Percentiles rank a stretch among this genome's conserved stretches.
phyloP scores from a whole-genome alignment of 148 eudicot species.

The Fallopia convolvulus region DNA sequence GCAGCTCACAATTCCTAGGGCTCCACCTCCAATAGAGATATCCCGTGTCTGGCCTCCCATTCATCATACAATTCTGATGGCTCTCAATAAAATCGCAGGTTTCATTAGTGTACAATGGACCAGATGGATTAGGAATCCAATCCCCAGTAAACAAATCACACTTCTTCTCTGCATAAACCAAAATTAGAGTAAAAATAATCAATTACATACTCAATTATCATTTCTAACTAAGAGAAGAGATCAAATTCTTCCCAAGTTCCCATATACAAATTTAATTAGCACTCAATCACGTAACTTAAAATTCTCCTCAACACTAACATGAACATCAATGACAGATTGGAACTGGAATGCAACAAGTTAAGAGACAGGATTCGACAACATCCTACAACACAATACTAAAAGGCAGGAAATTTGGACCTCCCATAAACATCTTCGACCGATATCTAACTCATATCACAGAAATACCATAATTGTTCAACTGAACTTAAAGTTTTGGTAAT shows the following conservation, averaged over 20 bases:
- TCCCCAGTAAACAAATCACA: constrained; percentile 69
- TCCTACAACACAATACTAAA: neutral
- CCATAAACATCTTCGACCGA: neutral
- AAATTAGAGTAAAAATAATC: neutral
- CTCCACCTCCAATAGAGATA: constrained; percentile 81
- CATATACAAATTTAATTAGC: neutral
- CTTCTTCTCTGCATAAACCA: constrained; percentile 26
- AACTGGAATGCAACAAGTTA: neutral
- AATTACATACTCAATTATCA: neutral
- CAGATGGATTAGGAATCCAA: constrained; percentile 58
- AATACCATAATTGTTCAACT: neutral
- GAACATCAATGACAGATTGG: neutral
- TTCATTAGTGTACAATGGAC: constrained; percentile 63
- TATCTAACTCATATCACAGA: neutral
- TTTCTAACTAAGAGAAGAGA: neutral
- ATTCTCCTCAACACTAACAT: neutral
- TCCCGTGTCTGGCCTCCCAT: constrained; percentile 73
- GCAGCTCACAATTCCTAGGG: constrained; percentile 61
- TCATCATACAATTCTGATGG: constrained; percentile 72
- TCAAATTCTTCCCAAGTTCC: neutral
- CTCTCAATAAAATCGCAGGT: constrained; percentile 55
- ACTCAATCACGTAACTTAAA: neutral
- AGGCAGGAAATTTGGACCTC: neutral
- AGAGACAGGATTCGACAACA: neutral
- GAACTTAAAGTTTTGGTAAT: neutral